Evolutionary conservation across 2,329 filamentous ascomycete genomes (phyloP), one percentile per base, ranked within the genome.

Genomic region (Chalara sp.): DNA sequence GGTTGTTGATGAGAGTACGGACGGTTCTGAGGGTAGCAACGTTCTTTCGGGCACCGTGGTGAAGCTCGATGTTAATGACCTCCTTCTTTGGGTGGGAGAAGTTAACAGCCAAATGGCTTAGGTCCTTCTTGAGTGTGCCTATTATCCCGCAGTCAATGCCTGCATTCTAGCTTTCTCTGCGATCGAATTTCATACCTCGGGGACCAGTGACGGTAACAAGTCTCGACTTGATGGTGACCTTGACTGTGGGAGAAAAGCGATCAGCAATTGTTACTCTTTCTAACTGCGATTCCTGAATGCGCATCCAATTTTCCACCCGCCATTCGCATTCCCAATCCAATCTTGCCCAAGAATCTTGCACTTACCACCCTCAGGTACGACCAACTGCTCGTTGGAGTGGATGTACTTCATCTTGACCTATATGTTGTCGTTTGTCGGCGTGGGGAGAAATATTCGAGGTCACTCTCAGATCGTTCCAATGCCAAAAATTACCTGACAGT

Each of bases 21-120:
- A 99, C 93, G 69, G 93, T 99, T 69, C 93, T 90, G 76, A 99
- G 90, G 65, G 92, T 89, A 70, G 93, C 93, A 71, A 99, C 87
- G 74, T 89, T 92, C 86, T 99, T 99, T 79, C 93, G 89, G 71
- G 81, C 82, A 73, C 93, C 93, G 78, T 99, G 93, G 86, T 99
- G 95, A 71, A 99, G 87, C 80, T 96, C 90, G 71, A 99, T 96
- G 70, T 87, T 86, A 80, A 99, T 91, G 67, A 87, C 70, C 75
- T 87, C 81, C 79, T 87, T 86, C 79, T 85, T 81, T 68, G 89
- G 87, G 73, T 86, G 80, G 65, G 86, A 84, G 84, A 99, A 99
- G 80, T 86, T 93, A 76, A 99, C 92, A 65, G 92, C 86, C 70
- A 99, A 77, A 78, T 99, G 93, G 75, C 86, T 89, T 65, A 99